Evolutionary conservation across 306 rosid species (phyloP).

Genomic region (Astragalus membranaceus): DNA sequence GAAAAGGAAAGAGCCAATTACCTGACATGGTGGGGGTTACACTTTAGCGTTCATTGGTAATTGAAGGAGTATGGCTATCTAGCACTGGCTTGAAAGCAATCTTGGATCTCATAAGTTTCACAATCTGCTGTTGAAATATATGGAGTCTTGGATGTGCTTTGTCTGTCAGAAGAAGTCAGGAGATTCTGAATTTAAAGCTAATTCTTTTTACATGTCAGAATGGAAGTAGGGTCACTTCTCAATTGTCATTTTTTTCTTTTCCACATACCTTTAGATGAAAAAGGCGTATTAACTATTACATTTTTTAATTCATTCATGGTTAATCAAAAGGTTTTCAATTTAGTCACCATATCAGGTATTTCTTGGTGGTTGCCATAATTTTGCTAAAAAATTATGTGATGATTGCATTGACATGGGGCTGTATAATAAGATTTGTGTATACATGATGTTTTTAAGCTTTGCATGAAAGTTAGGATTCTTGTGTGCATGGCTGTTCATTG

Average conservation of each 20-base stretch:
- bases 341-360: background rate
- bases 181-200: slow-evolving; percentile 2
- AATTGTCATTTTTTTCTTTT: background rate
- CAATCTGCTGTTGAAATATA: background rate
- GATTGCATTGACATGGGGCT: slow-evolving; percentile 4
- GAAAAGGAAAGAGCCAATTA: background rate
- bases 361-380: background rate
- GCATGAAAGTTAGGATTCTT: slow-evolving; percentile 8
- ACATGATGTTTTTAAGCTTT: slow-evolving; percentile 1
- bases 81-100: background rate
- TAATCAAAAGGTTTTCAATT: background rate
- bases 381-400: background rate
- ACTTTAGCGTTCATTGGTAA: background rate
- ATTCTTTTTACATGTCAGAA: background rate
- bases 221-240: background rate
- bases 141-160: background rate
- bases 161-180: background rate
- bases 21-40: background rate
- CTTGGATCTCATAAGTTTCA: background rate
- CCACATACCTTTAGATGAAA: background rate
- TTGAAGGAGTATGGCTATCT: background rate
- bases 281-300: background rate
- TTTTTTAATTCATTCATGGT: background rate
- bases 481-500: slow-evolving; percentile 8
- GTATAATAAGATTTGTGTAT: background rate